phyloP scores from a whole-genome alignment of 2,329 filamentous ascomycete genomes.

The Alternaria arbusti region DNA sequence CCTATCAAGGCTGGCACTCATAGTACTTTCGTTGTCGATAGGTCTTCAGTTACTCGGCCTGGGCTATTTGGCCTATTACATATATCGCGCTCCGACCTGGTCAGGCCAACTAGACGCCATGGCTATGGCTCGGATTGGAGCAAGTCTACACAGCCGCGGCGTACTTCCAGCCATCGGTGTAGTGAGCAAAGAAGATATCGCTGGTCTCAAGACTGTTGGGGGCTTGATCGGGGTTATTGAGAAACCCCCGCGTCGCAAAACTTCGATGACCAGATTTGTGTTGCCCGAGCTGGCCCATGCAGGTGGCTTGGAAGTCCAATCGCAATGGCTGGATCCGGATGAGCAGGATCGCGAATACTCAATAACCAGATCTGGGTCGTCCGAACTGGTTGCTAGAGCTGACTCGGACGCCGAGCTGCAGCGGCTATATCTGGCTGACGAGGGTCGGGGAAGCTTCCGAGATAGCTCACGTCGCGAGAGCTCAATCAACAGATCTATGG shows the following conservation, averaged over 20 bases:
- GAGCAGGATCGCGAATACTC: neutral
- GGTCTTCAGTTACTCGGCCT: neutral
- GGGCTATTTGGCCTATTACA: neutral
- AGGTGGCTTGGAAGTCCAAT: neutral
- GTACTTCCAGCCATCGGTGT: neutral
- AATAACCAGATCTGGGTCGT: too few species aligned
- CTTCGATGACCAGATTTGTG: neutral
- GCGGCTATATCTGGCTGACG: too few species aligned
- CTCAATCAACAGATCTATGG: too few species aligned
- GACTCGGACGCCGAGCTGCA: too few species aligned
- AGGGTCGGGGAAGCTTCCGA: too few species aligned
- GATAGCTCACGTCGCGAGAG: too few species aligned
- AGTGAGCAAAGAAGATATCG: neutral
- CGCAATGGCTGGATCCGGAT: neutral
- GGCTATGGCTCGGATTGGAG: neutral
- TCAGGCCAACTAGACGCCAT: neutral
- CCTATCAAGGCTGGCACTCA: rapidly evolving
- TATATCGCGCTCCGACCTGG: neutral
- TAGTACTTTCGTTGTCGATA: neutral
- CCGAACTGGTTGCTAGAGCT: too few species aligned
- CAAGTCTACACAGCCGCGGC: neutral
- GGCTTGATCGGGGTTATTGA: neutral
- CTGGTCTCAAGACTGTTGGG: neutral
- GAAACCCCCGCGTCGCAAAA: neutral
- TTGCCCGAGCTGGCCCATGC: neutral